phyloP scores from a whole-genome alignment of 2,329 filamentous ascomycete genomes.

The Arthroderma sp. region DNA sequence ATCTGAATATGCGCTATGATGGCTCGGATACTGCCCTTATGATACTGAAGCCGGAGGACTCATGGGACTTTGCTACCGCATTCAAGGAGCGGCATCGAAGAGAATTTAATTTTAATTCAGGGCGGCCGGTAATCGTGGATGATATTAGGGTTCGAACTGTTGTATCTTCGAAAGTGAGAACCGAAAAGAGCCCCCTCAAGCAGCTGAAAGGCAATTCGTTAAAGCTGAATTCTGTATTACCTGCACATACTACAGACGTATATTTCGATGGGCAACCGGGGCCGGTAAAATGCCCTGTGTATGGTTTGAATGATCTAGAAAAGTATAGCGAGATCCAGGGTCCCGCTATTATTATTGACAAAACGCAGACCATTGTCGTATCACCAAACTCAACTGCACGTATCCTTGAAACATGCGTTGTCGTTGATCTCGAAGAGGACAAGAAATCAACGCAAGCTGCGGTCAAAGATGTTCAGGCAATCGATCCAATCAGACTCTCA shows the following conservation, averaged over 20 bases:
- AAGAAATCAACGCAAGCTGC: slow-evolving; percentile 26
- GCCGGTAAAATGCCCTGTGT: slow-evolving; percentile 63
- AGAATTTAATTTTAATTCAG: slow-evolving; percentile 82
- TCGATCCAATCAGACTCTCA: slow-evolving; percentile 63
- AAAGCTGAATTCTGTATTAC: slow-evolving; percentile 45
- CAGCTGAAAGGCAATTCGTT: slow-evolving; percentile 60
- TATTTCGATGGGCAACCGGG: slow-evolving; percentile 64
- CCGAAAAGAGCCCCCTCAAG: slow-evolving; percentile 70
- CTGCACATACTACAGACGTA: slow-evolving; percentile 55
- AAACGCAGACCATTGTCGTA: slow-evolving; percentile 67
- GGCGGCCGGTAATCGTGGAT: slow-evolving; percentile 79
- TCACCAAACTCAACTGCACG: slow-evolving; percentile 59
- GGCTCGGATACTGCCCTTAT: slow-evolving; percentile 86
- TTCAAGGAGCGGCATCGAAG: slow-evolving; percentile 81
- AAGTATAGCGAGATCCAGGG: slow-evolving; percentile 62
- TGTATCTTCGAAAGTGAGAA: slow-evolving; percentile 69
- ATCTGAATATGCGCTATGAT: slow-evolving; percentile 84
- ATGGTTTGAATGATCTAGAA: slow-evolving; percentile 61
- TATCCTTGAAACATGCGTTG: slow-evolving; percentile 67
- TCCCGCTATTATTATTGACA: slow-evolving; percentile 68
- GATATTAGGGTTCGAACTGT: slow-evolving; percentile 81
- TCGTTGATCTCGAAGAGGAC: slow-evolving; percentile 60
- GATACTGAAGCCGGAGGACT: slow-evolving; percentile 63
- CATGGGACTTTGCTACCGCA: slow-evolving; percentile 71
- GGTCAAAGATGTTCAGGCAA: slow-evolving; percentile 32